A percentile compares a stretch with the other conserved stretches of the same genome.
Evolutionary conservation across 441 rosid genomes (phyloP).

Genomic region (Croton setiger): DNA sequence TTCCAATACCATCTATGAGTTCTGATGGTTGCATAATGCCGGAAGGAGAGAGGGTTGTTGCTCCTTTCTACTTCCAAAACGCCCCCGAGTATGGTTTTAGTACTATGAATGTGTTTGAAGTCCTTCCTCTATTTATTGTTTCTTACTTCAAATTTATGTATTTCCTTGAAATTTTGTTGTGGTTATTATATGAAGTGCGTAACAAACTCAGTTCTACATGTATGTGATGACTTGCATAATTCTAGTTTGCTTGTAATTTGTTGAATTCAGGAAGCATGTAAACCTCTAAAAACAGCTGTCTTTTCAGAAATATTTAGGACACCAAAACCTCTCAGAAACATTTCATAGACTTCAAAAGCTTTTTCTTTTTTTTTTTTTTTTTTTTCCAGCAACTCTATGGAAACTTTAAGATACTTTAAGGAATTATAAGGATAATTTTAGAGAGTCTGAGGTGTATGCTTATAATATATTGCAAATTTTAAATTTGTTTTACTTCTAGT

Average conservation of each 20-base stretch:
- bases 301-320: no score
- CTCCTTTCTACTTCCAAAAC: not conserved
- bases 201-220: not conserved
- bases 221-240: not conserved
- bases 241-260: not conserved
- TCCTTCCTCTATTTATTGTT: not conserved
- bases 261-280: not conserved
- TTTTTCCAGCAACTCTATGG: no score
- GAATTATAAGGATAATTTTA: no score
- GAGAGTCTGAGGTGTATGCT: no score
- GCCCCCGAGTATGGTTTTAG: not conserved
- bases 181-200: not conserved
- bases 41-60: not conserved
- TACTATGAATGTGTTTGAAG: not conserved
- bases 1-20: not conserved
- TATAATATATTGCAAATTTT: no score
- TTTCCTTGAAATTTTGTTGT: not conserved
- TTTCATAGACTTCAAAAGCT: no score
- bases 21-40: not conserved
- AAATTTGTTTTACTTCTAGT: no score
- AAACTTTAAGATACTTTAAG: no score
- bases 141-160: not conserved
- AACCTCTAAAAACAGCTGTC: no score
- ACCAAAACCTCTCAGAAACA: no score
- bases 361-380: no score